Evolutionary conservation across 805 yeast species (phyloP).

Genomic region (Starmerella kuoi): DNA sequence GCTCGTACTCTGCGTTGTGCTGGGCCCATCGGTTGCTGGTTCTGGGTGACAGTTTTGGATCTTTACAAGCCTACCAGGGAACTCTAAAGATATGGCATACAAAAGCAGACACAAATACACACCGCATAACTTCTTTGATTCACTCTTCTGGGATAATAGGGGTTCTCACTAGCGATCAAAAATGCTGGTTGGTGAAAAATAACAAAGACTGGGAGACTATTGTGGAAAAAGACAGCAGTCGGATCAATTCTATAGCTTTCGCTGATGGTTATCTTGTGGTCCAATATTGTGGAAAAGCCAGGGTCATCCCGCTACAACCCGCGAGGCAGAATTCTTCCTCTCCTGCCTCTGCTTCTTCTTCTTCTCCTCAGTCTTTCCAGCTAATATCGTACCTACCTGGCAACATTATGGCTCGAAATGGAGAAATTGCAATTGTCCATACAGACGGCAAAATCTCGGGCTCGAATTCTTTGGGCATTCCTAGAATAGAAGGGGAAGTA

Average conservation of each 20-base stretch:
- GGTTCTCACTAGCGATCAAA: neutral
- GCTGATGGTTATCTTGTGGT: neutral
- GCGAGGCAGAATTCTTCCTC: too few species aligned
- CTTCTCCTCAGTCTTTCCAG: too few species aligned
- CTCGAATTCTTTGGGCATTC: neutral
- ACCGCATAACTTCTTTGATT: too few species aligned
- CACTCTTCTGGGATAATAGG: neutral
- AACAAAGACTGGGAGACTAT: neutral
- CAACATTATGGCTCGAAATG: neutral
- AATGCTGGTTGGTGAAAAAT: neutral
- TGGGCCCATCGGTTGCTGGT: conserved; percentile 2
- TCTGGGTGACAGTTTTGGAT: neutral
- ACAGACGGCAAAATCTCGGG: conserved; percentile 5
- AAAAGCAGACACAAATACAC: too few species aligned
- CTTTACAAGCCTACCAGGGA: neutral
- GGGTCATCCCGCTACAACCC: too few species aligned
- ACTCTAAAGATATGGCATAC: neutral
- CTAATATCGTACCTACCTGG: conserved; percentile 4
- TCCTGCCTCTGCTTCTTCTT: too few species aligned
- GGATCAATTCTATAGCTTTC: neutral
- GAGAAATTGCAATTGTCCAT: conserved; percentile 3
- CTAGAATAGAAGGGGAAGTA: conserved; percentile 9
- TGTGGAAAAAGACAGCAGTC: neutral
- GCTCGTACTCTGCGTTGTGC: conserved; percentile 2
- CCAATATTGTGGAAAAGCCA: too few species aligned